Evolutionary conservation across 1,284 basidiomycete genomes (phyloP).

Genomic region (Schizophyllum amplum): DNA sequence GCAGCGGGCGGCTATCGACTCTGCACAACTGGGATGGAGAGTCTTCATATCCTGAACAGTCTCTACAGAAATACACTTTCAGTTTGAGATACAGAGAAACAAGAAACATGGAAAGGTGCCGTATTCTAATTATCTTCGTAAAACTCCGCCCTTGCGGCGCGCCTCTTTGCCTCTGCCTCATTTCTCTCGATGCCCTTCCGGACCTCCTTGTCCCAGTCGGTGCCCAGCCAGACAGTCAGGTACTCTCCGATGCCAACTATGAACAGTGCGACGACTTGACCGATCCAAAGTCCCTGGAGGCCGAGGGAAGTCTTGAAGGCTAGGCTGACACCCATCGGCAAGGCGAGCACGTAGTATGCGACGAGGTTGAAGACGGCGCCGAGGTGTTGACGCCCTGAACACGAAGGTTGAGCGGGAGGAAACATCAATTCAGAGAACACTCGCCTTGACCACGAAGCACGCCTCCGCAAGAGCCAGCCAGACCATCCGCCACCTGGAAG

Average conservation of each 20-base stretch:
- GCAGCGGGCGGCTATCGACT: no score
- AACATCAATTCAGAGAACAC: background rate
- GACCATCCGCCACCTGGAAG: slow-evolving; percentile 71
- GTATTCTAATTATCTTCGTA: no score
- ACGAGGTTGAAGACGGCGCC: slow-evolving; percentile 68
- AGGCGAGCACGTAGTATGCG: slow-evolving; percentile 70
- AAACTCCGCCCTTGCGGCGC: slow-evolving; percentile 4
- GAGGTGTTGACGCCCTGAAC: slow-evolving; percentile 61
- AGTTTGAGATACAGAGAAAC: no score
- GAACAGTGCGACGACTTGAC: slow-evolving; percentile 67
- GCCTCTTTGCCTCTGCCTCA: slow-evolving; percentile 35
- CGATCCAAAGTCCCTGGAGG: slow-evolving; percentile 65
- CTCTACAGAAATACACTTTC: no score
- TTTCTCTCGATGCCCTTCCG: slow-evolving; percentile 43
- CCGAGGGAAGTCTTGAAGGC: slow-evolving; percentile 51
- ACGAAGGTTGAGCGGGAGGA: background rate
- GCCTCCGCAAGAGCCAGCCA: slow-evolving; percentile 68
- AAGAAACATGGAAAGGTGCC: no score
- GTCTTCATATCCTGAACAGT: no score
- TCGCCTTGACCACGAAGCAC: slow-evolving; percentile 60
- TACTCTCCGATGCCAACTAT: slow-evolving; percentile 68
- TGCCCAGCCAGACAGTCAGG: slow-evolving; percentile 48
- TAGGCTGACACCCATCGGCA: slow-evolving; percentile 62
- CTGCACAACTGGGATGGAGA: no score
- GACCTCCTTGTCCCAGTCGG: slow-evolving; percentile 60